phyloP scores from a whole-genome alignment of 768 basidiomycete species.

The Ramaria sp. region DNA sequence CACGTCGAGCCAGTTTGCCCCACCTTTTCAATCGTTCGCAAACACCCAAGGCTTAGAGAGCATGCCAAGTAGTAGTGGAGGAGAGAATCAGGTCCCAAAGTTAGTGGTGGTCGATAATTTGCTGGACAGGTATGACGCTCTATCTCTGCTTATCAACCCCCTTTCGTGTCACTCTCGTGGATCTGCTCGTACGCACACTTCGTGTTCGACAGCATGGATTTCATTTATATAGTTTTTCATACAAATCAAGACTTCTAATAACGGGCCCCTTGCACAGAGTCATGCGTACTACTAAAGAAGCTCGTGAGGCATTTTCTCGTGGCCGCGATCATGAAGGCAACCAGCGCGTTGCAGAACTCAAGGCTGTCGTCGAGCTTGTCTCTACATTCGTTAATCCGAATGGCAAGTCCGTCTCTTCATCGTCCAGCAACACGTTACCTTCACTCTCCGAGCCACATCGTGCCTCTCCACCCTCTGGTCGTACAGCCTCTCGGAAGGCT shows the following conservation, averaged over 20 bases:
- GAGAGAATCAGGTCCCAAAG: constrained; percentile 5
- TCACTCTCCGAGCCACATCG: background rate
- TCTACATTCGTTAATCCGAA: background rate
- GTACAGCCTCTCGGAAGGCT: background rate
- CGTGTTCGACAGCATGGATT: background rate
- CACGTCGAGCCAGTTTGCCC: background rate
- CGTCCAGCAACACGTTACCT: background rate
- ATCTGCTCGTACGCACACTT: background rate
- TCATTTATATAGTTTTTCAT: background rate
- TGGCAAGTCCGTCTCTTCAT: background rate
- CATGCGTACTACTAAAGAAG: constrained; percentile 7
- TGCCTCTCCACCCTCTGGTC: constrained; percentile 1
- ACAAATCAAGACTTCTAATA: background rate
- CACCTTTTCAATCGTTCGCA: background rate
- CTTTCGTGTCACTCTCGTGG: background rate
- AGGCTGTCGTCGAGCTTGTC: constrained; percentile 8
- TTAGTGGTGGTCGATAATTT: constrained; percentile 5
- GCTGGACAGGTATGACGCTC: constrained; percentile 1
- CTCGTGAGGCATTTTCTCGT: constrained; percentile 5
- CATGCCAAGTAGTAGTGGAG: background rate
- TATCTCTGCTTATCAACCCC: background rate
- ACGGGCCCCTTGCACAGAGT: background rate
- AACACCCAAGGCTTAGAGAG: background rate
- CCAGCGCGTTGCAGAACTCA: constrained; percentile 9
- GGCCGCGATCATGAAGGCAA: constrained; percentile 5